A percentile compares a stretch with the other conserved stretches of the same genome.
phyloP scores from a whole-genome alignment of 257 asterid genomes.

The Asclepias syriaca region DNA sequence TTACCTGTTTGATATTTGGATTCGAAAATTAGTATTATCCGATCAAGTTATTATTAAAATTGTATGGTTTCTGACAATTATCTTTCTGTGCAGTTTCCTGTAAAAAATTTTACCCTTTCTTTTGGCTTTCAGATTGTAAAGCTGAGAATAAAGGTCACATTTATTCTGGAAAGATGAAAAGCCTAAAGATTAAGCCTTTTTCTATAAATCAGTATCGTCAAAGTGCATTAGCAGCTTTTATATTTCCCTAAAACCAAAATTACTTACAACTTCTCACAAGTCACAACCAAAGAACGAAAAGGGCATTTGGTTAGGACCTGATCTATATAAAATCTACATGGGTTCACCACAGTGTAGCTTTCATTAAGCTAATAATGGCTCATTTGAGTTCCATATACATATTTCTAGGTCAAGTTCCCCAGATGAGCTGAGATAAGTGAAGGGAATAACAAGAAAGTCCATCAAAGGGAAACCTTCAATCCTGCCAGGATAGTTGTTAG shows the following conservation, averaged over 20 bases:
- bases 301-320: neutral
- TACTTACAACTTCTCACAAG: neutral
- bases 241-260: neutral
- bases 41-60: too few species aligned
- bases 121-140: too few species aligned
- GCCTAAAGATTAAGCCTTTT: neutral
- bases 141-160: neutral
- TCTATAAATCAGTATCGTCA: neutral
- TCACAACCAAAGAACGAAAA: neutral
- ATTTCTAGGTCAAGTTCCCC: slow-evolving; percentile 69
- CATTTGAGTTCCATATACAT: slow-evolving; percentile 74
- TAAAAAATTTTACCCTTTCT: too few species aligned
- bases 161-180: neutral
- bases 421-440: slow-evolving; percentile 37
- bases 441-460: slow-evolving; percentile 87
- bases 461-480: slow-evolving; percentile 58
- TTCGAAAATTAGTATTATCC: too few species aligned
- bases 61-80: too few species aligned
- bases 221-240: slow-evolving; percentile 3
- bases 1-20: too few species aligned
- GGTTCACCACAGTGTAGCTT: slow-evolving; percentile 10
- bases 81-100: too few species aligned
- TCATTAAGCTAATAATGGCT: slow-evolving; percentile 51
- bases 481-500: slow-evolving; percentile 68
- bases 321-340: slow-evolving; percentile 8